A percentile compares a stretch with the other conserved stretches of the same genome.
Evolutionary conservation across 2,329 filamentous ascomycete genomes (phyloP).

Genomic region (Pseudopithomyces chartarum): DNA sequence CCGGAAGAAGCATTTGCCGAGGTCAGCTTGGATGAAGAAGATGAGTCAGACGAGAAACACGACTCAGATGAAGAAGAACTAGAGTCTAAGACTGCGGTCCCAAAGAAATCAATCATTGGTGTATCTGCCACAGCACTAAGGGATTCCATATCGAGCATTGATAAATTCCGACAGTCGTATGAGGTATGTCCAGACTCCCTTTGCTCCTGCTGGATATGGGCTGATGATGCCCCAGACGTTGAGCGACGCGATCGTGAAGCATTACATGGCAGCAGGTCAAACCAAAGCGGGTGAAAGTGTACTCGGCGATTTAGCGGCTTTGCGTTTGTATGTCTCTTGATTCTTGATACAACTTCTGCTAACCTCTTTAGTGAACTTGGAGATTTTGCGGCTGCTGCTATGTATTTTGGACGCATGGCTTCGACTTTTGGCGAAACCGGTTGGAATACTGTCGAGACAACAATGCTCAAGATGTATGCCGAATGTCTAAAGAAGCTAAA

Average conservation of each 20-base stretch:
- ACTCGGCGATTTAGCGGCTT: constrained; percentile 81
- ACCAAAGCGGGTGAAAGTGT: constrained; percentile 76
- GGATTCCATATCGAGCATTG: constrained; percentile 41
- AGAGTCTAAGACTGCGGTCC: constrained; percentile 7
- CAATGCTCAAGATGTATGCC: constrained; percentile 84
- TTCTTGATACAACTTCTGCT: neutral
- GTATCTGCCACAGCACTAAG: constrained; percentile 37
- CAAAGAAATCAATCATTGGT: constrained; percentile 26
- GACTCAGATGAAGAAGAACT: constrained; percentile 20
- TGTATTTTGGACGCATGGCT: constrained; percentile 78
- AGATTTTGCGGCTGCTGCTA: constrained; percentile 74
- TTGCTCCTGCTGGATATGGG: neutral
- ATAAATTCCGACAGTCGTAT: constrained; percentile 47
- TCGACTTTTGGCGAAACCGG: constrained; percentile 77
- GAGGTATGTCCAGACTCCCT: constrained; percentile 33
- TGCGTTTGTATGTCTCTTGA: constrained; percentile 65
- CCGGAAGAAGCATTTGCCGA: constrained; percentile 41
- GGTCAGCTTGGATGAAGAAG: constrained; percentile 40
- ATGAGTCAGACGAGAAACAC: constrained; percentile 17
- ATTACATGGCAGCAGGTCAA: constrained; percentile 80
- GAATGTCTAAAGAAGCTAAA: constrained; percentile 79
- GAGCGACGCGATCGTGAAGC: constrained; percentile 82
- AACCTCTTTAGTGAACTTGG: constrained; percentile 57
- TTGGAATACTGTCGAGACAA: constrained; percentile 80
- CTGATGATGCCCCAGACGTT: constrained; percentile 70